Conservation (phyloP, 75 land plant genomes). For the Ceratopteris richardii region DNA sequence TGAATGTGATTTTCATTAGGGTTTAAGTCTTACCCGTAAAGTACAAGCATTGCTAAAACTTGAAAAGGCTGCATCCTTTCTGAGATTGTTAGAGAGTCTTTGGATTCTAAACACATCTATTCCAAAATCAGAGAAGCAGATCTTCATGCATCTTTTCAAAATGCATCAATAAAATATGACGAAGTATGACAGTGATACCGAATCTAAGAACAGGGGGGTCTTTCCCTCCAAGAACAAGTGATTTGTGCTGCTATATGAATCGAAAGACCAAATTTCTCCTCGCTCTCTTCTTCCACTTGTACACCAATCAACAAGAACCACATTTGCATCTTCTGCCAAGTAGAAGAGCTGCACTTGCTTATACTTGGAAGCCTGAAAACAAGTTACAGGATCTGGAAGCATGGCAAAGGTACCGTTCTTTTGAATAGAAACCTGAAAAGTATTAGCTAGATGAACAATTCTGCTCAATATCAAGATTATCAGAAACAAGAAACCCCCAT, state of each 20-base stretch:
- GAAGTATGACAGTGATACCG: slow-evolving; percentile 28
- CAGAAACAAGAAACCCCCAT: not conserved
- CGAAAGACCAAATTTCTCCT: slow-evolving; percentile 88
- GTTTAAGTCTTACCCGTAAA: slow-evolving; percentile 63
- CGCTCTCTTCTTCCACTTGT: slow-evolving; percentile 87
- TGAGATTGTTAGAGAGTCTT: slow-evolving; percentile 29
- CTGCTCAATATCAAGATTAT: not conserved
- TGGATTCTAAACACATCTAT: slow-evolving; percentile 58
- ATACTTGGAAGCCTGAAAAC: slow-evolving; percentile 73
- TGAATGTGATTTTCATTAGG: too few species aligned
- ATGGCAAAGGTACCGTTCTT: slow-evolving; percentile 51
- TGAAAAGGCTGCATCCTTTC: slow-evolving; percentile 76
- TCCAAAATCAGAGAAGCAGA: not conserved
- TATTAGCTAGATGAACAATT: slow-evolving; percentile 4
- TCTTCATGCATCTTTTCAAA: not conserved
- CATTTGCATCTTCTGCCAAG: slow-evolving; percentile 46
- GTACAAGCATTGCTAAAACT: slow-evolving; percentile 68
- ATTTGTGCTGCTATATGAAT: slow-evolving; percentile 67
- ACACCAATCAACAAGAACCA: slow-evolving; percentile 88
- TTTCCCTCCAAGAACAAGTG: slow-evolving; percentile 53
- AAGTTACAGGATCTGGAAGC: slow-evolving; percentile 91
- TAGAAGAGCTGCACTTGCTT: slow-evolving; percentile 64
- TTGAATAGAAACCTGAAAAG: slow-evolving; percentile 61
- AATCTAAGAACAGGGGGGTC: slow-evolving; percentile 71
- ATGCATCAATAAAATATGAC: not conserved